These are phyloP conservation scores for Apiospora arundinis DNA, from an alignment of 2,329 filamentous ascomycete genomes.

Conservation along the genomic window DNA sequence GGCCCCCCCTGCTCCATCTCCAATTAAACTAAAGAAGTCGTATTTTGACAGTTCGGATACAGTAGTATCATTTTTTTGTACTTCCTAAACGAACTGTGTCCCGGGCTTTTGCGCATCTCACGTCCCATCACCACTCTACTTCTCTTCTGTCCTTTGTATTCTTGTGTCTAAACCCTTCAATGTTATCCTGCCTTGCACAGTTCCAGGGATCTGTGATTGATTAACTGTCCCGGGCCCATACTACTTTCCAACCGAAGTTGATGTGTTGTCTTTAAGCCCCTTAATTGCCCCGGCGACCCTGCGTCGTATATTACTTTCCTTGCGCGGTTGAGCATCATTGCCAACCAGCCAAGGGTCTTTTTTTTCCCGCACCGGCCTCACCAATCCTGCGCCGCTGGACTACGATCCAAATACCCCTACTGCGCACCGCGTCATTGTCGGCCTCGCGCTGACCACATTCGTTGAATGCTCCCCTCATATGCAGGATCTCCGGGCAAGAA, in stretches of 20 bases:
- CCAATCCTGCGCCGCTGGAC: background rate
- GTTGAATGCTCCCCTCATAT: constrained; percentile 67
- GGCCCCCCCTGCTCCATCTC: background rate
- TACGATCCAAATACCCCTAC: background rate
- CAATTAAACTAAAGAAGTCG: constrained; percentile 14
- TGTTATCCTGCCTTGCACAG: background rate
- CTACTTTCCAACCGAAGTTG: background rate
- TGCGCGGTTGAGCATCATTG: constrained; percentile 5
- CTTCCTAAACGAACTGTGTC: constrained; percentile 6
- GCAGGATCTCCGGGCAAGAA: constrained; percentile 58
- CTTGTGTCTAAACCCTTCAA: background rate
- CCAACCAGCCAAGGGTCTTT: background rate
- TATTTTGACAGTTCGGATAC: constrained; percentile 16
- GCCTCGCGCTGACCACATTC: constrained; percentile 17
- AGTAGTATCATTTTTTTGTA: constrained; percentile 16
- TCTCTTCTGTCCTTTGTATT: constrained; percentile 19
- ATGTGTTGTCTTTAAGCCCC: constrained; percentile 17
- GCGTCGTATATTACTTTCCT: background rate
- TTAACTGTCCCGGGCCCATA: background rate
- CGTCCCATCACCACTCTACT: constrained; percentile 6
- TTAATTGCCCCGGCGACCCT: constrained; percentile 18
- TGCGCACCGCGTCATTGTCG: background rate
- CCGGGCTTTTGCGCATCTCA: constrained; percentile 8
- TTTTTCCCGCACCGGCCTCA: background rate
- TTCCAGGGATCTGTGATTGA: constrained; percentile 8